Evolutionary conservation across 768 basidiomycete genomes (phyloP).

Genomic region (Chalciporus chontae): DNA sequence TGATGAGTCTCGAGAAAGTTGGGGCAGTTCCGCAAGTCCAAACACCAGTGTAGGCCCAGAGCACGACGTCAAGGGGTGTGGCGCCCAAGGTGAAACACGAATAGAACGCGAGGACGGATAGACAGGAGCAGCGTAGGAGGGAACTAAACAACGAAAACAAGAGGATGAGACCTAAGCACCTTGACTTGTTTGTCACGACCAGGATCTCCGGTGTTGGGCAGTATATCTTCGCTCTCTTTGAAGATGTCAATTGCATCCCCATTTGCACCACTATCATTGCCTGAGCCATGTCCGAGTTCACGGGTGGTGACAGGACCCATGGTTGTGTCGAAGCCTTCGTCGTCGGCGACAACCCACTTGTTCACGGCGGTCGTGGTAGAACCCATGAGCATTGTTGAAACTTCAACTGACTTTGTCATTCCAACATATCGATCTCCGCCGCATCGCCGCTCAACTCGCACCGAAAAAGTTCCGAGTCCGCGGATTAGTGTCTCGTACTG

Average conservation of each 20-base stretch:
- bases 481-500: neutral
- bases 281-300: slow-evolving; percentile 44
- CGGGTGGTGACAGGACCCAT: slow-evolving; percentile 45
- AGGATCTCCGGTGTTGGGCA: slow-evolving; percentile 42
- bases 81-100: slow-evolving; percentile 13
- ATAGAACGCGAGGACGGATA: slow-evolving; percentile 16
- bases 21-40: slow-evolving; percentile 21
- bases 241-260: slow-evolving; percentile 15
- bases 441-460: too few species aligned
- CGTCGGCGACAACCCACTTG: slow-evolving; percentile 47
- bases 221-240: slow-evolving; percentile 41
- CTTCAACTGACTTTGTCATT: too few species aligned
- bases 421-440: slow-evolving; percentile 4
- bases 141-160: slow-evolving; percentile 29
- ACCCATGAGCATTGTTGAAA: neutral
- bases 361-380: slow-evolving; percentile 1
- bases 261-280: slow-evolving; percentile 28
- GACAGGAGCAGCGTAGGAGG: slow-evolving; percentile 15
- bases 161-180: slow-evolving; percentile 76
- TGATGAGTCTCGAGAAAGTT: slow-evolving; percentile 23
- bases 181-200: slow-evolving; percentile 75
- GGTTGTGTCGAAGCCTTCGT: slow-evolving; percentile 42
- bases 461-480: neutral
- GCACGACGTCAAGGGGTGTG: slow-evolving; percentile 15
- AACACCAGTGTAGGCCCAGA: slow-evolving; percentile 18